Conservation (phyloP, 2,329 filamentous ascomycete genomes). For the Paracamarosporium sp. region DNA sequence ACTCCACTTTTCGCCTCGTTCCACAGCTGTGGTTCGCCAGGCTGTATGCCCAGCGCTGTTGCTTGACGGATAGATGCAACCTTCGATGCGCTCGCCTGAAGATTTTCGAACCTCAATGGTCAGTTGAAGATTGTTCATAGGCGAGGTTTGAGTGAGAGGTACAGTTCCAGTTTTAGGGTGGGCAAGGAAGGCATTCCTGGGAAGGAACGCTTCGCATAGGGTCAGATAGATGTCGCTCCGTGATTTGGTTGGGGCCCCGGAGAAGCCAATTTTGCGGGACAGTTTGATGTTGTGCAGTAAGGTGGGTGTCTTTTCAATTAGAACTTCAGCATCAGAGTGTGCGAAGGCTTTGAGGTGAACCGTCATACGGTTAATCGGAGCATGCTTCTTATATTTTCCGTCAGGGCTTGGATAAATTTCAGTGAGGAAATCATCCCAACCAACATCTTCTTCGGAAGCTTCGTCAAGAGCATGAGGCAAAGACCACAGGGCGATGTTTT, state of each 20-base stretch:
- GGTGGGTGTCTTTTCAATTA: constrained; percentile 88
- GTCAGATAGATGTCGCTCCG: constrained; percentile 96
- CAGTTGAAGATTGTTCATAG: constrained; percentile 80
- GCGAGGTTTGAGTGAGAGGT: constrained; percentile 68
- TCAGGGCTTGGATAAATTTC: constrained; percentile 69
- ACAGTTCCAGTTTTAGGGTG: constrained; percentile 83
- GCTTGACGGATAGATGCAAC: constrained; percentile 85
- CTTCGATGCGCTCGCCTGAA: constrained; percentile 81
- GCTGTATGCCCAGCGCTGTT: constrained; percentile 80
- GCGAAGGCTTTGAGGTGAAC: constrained; percentile 81
- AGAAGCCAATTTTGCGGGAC: constrained; percentile 91
- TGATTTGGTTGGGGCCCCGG: constrained; percentile 84
- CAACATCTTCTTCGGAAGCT: constrained; percentile 60
- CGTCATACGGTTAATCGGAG: constrained; percentile 76
- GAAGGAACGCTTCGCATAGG: constrained; percentile 77
- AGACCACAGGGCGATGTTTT: constrained; percentile 79
- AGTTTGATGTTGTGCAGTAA: constrained; percentile 80
- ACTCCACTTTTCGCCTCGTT: constrained; percentile 83
- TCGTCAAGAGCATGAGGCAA: constrained; percentile 55
- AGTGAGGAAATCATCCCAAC: constrained; percentile 76
- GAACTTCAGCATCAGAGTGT: constrained; percentile 75
- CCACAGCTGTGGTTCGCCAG: constrained; percentile 84
- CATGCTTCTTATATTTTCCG: constrained; percentile 77
- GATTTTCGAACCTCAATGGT: constrained; percentile 85
- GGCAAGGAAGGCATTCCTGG: constrained; percentile 67